A percentile compares a stretch with the other conserved stretches of the same genome.
Conservation (phyloP, 345 rosid species). For the Anacardium occidentale region DNA sequence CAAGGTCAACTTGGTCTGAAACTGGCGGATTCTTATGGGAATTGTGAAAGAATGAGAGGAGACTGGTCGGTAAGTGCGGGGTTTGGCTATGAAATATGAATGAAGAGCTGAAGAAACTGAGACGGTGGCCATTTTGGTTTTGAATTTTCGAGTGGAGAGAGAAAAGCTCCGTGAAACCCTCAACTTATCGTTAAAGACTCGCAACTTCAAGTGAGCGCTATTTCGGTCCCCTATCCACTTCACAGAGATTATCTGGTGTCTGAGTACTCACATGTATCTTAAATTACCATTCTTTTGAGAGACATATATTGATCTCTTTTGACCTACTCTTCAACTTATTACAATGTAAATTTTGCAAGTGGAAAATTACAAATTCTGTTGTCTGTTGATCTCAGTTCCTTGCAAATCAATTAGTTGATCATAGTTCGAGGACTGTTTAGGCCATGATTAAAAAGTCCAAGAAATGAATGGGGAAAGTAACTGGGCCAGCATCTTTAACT, state of each 20-base stretch:
- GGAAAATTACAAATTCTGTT: too few relatives aligned
- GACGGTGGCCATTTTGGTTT: slow-evolving; percentile 44
- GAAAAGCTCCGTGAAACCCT: too few relatives aligned
- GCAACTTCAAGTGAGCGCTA: too few relatives aligned
- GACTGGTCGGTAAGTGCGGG: slow-evolving; percentile 10
- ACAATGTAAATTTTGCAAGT: too few relatives aligned
- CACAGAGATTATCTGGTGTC: not conserved
- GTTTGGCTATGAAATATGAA: slow-evolving; percentile 17
- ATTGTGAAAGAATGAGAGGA: slow-evolving; percentile 27
- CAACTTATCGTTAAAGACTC: not conserved
- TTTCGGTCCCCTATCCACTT: not conserved
- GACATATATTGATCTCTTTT: not conserved
- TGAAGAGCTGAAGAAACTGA: slow-evolving; percentile 39
- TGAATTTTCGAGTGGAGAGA: not conserved
- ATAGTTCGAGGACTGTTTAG: too few relatives aligned
- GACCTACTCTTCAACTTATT: too few relatives aligned
- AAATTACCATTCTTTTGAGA: not conserved
- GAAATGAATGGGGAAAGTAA: too few relatives aligned
- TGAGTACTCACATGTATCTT: not conserved
- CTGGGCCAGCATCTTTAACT: too few relatives aligned
- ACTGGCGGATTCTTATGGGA: slow-evolving; percentile 30
- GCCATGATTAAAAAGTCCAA: too few relatives aligned
- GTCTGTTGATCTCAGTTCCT: too few relatives aligned
- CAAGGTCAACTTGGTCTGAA: slow-evolving; percentile 26
- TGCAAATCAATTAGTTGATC: too few relatives aligned